Evolutionary conservation across 495 filamentous ascomycete species (phyloP).

Genomic region (Terfezia claveryi): DNA sequence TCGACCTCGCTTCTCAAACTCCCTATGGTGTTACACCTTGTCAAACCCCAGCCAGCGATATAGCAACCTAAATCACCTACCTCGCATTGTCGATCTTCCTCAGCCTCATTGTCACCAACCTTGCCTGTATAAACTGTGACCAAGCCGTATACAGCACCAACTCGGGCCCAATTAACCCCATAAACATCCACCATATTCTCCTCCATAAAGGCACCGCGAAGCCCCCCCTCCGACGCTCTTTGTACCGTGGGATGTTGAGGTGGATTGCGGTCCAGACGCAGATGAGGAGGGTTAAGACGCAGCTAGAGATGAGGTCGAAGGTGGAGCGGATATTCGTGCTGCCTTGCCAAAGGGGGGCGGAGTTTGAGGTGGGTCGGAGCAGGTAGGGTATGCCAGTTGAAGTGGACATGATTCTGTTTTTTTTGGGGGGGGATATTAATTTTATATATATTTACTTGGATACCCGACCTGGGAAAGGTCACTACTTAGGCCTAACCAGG

Average conservation of each 20-base stretch:
- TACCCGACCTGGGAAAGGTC: too few species aligned
- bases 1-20: neutral
- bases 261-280: slow-evolving; percentile 28
- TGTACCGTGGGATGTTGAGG: slow-evolving; percentile 19
- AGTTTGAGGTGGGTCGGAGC: neutral
- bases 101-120: neutral
- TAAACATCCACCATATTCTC: slow-evolving; percentile 17
- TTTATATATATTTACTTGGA: too few species aligned
- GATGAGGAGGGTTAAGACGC: slow-evolving; percentile 21
- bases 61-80: neutral
- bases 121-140: slow-evolving; percentile 7
- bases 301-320: slow-evolving; percentile 19
- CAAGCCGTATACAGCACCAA: slow-evolving; percentile 14
- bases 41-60: neutral
- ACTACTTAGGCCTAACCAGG: too few species aligned
- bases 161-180: slow-evolving; percentile 21
- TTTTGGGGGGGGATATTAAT: too few species aligned
- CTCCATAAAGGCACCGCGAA: neutral
- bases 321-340: slow-evolving; percentile 19
- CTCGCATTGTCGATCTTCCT: neutral
- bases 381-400: neutral
- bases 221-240: neutral
- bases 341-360: neutral
- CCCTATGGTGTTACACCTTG: neutral
- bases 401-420: too few species aligned